Evolutionary conservation across 768 basidiomycete species (phyloP).

Genomic region (Lactifluus piperatus): DNA sequence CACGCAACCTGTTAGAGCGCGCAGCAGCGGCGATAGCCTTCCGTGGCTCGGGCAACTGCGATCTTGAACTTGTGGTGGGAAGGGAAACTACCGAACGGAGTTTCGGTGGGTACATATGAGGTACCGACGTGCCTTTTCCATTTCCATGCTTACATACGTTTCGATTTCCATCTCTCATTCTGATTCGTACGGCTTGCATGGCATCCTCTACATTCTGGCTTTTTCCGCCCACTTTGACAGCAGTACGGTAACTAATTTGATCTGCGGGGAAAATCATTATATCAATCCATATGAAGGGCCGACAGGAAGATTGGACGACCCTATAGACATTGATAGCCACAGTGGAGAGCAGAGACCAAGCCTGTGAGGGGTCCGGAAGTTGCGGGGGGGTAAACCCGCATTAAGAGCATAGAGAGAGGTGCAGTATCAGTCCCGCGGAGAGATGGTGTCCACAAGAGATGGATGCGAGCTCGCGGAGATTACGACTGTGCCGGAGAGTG

Average conservation of each 20-base stretch:
- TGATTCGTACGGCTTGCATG: neutral
- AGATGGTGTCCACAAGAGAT: neutral
- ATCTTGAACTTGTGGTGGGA: neutral
- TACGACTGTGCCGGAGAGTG: slow-evolving; percentile 18
- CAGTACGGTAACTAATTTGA: too few relatives aligned
- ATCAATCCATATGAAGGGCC: too few relatives aligned
- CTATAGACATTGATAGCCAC: too few relatives aligned
- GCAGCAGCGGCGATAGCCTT: too few relatives aligned
- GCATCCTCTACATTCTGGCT: too few relatives aligned
- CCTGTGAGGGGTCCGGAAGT: neutral
- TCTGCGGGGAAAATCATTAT: too few relatives aligned
- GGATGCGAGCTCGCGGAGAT: slow-evolving; percentile 17
- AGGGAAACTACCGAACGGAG: neutral
- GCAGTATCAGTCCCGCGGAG: slow-evolving; percentile 4
- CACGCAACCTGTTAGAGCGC: neutral
- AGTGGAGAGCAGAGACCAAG: too few relatives aligned
- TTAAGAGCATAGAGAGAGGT: neutral
- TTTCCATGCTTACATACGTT: neutral
- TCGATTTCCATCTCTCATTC: neutral
- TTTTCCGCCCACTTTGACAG: too few relatives aligned
- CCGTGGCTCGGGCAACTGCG: neutral
- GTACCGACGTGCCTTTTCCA: neutral
- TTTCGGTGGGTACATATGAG: neutral
- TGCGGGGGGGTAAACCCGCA: neutral
- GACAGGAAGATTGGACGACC: too few relatives aligned